Conservation (phyloP, 164 flowering plant species). For the Vitis rotundifolia region DNA sequence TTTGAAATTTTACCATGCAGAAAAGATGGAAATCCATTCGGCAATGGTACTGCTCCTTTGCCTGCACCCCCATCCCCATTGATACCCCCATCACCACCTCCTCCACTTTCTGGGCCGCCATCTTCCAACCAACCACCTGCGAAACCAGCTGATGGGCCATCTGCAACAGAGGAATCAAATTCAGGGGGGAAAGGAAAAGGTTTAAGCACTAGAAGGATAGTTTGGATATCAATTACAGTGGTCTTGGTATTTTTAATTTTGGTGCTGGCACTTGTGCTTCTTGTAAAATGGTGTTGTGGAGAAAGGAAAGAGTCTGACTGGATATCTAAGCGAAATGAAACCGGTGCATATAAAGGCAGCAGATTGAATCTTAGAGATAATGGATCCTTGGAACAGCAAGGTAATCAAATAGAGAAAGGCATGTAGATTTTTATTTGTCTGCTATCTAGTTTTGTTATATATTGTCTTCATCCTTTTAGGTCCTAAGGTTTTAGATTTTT, state of each 20-base stretch:
- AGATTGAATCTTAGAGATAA: conserved; percentile 32
- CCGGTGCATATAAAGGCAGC: conserved; percentile 39
- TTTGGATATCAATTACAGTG: conserved; percentile 51
- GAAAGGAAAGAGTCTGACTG: conserved; percentile 29
- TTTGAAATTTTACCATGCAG: conserved; percentile 46
- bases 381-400: conserved; percentile 27
- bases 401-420: conserved; percentile 48
- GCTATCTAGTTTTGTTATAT: neutral
- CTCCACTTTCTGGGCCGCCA: conserved; percentile 20
- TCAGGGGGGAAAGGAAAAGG: conserved; percentile 29
- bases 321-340: conserved; percentile 37
- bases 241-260: conserved; percentile 42
- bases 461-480: neutral
- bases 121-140: conserved; percentile 29
- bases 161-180: conserved; percentile 34
- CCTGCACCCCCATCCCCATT: conserved; percentile 38
- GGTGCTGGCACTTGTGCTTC: conserved; percentile 36
- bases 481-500: neutral
- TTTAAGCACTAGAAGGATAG: conserved; percentile 38
- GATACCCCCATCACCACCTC: conserved; percentile 26
- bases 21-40: conserved; percentile 81
- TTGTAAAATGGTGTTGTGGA: conserved; percentile 37
- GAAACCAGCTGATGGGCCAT: conserved; percentile 46
- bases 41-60: conserved; percentile 43
- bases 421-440: neutral